phyloP scores from a whole-genome alignment of 2,329 filamentous ascomycete species.

The Ophiostoma quercus region DNA sequence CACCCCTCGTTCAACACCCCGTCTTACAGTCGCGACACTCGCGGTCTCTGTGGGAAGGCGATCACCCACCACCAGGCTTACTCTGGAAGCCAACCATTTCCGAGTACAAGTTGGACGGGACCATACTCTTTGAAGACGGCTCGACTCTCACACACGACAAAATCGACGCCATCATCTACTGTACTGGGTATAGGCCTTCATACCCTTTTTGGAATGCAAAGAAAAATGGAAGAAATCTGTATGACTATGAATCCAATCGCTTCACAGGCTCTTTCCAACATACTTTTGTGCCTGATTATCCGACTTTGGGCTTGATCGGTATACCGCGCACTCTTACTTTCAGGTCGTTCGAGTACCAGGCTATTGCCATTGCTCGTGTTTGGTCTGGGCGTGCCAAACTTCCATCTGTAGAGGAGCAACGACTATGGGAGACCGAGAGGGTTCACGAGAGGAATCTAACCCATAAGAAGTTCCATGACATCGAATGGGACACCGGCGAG shows the following conservation, averaged over 20 bases:
- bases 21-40: conserved; percentile 59
- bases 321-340: conserved; percentile 44
- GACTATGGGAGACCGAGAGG: conserved; percentile 44
- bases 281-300: conserved; percentile 47
- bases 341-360: conserved; percentile 39
- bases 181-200: conserved; percentile 82
- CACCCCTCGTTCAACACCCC: conserved; percentile 36
- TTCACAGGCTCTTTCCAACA: conserved; percentile 45
- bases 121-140: conserved; percentile 48
- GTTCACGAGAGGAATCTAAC: conserved; percentile 32
- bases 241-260: conserved; percentile 44
- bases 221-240: conserved; percentile 44
- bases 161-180: conserved; percentile 75
- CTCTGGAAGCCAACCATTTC: conserved; percentile 52
- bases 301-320: conserved; percentile 48
- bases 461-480: conserved; percentile 47
- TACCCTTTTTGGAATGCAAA: conserved; percentile 64
- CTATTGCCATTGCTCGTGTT: conserved; percentile 36
- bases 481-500: conserved; percentile 49
- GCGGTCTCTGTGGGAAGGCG: conserved; percentile 46
- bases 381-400: conserved; percentile 38
- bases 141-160: conserved; percentile 51
- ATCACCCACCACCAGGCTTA: conserved; percentile 53
- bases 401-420: conserved; percentile 38
- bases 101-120: conserved; percentile 43